These are phyloP conservation scores for Ogataea pignaliae DNA, from an alignment of 805 yeast genomes.

Conservation along the genomic window DNA sequence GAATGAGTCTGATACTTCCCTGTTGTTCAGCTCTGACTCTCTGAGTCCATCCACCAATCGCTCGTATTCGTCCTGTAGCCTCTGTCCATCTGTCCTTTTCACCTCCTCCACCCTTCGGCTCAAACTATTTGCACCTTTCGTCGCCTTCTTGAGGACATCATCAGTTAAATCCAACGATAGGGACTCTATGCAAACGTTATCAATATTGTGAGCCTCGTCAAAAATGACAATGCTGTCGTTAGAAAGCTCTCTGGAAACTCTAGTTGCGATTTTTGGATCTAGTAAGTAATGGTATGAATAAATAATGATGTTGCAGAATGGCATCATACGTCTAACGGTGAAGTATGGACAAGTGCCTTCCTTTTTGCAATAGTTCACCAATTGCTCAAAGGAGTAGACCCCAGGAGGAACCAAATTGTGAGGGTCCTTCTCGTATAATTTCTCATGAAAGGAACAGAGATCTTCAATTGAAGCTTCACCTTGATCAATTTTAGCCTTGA, in stretches of 20 bases:
- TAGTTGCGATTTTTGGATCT: constrained; percentile 95
- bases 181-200: constrained; percentile 97
- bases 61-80: constrained; percentile 85
- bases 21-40: constrained; percentile 61
- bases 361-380: constrained; percentile 70
- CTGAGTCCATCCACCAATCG: constrained; percentile 85
- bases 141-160: constrained; percentile 79
- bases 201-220: constrained; percentile 98
- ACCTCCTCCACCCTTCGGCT: constrained; percentile 82
- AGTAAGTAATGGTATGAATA: constrained; percentile 94
- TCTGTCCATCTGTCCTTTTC: constrained; percentile 75
- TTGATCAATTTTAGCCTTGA: constrained; percentile 60
- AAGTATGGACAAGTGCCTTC: constrained; percentile 92
- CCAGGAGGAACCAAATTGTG: constrained; percentile 88
- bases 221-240: constrained; percentile 92
- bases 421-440: constrained; percentile 79
- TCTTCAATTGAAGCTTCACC: constrained; percentile 53
- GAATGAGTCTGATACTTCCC: constrained; percentile 57
- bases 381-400: constrained; percentile 87
- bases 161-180: constrained; percentile 88
- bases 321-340: constrained; percentile 96
- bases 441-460: constrained; percentile 88
- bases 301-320: constrained; percentile 88
- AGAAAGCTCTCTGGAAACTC: constrained; percentile 88
- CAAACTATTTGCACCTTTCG: constrained; percentile 78